Percentiles rank a stretch among this genome's conserved stretches.
Conservation (phyloP, 208 protist genomes). For the Leishmania arabica region DNA sequence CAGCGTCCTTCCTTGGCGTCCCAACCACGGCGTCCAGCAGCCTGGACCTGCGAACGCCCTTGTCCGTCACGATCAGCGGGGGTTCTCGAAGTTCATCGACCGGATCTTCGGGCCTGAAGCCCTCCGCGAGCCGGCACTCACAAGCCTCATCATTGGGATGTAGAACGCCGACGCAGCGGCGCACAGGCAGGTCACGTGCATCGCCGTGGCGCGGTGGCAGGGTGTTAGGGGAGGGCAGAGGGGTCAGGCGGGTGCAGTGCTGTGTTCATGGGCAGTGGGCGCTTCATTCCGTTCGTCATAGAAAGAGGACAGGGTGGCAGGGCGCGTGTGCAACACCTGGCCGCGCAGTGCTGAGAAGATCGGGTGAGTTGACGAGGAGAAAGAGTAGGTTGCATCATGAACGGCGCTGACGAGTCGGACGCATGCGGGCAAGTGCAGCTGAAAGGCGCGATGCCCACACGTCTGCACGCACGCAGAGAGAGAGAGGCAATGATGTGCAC, state of each 20-base stretch:
- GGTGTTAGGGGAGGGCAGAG: neutral
- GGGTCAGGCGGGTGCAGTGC: neutral
- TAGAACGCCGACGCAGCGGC: slow-evolving; percentile 65
- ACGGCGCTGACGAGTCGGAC: neutral
- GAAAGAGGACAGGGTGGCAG: too few relatives aligned
- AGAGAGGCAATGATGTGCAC: neutral
- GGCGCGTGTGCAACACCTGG: neutral
- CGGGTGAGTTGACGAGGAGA: neutral
- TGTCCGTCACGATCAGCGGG: slow-evolving; percentile 69
- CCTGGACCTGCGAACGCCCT: slow-evolving; percentile 56
- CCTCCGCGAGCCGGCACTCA: slow-evolving; percentile 42
- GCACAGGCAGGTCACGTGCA: slow-evolving; percentile 30
- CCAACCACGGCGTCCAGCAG: slow-evolving; percentile 54
- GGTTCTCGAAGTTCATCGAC: slow-evolving; percentile 60
- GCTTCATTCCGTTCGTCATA: neutral
- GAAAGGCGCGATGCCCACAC: neutral
- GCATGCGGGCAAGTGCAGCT: neutral
- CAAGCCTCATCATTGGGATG: slow-evolving; percentile 59
- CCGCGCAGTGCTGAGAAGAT: neutral
- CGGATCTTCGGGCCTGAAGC: slow-evolving; percentile 60
- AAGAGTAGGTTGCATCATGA: neutral
- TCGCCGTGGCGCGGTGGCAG: slow-evolving; percentile 19
- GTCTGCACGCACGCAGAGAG: neutral
- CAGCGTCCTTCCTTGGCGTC: slow-evolving; percentile 58
- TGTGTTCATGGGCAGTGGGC: neutral